Percentiles rank a stretch among this genome's conserved stretches.
Evolutionary conservation across 2,329 filamentous ascomycete species (phyloP).

Genomic region (Aquanectria penicillioides): DNA sequence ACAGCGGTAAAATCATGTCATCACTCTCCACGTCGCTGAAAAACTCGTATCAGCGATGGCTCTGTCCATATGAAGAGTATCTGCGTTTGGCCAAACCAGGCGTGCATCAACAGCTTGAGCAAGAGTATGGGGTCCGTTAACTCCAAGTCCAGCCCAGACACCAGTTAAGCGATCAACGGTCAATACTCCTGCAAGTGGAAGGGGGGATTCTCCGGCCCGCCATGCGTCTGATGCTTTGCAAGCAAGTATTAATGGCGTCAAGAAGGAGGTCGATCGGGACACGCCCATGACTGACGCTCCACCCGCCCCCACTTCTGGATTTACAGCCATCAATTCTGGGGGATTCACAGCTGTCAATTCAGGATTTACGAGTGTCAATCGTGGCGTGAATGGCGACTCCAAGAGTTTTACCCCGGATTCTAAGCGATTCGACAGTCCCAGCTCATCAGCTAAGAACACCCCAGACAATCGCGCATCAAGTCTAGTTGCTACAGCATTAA

Average conservation of each 20-base stretch:
- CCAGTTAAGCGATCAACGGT: slow-evolving; percentile 75
- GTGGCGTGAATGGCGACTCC: slow-evolving; percentile 53
- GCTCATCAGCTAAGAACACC: slow-evolving; percentile 70
- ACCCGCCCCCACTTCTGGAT: slow-evolving; percentile 55
- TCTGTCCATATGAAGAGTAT: slow-evolving; percentile 97
- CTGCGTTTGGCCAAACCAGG: slow-evolving; percentile 89
- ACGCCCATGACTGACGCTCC: slow-evolving; percentile 59
- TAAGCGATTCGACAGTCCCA: slow-evolving; percentile 70
- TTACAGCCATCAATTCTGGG: slow-evolving; percentile 58
- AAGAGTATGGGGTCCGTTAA: slow-evolving; percentile 94
- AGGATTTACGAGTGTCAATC: slow-evolving; percentile 75
- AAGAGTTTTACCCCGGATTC: slow-evolving; percentile 71
- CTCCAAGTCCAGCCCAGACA: slow-evolving; percentile 74
- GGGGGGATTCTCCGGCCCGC: slow-evolving; percentile 74
- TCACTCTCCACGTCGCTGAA: slow-evolving; percentile 97
- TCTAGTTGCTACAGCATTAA: slow-evolving; percentile 70
- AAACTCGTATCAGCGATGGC: slow-evolving; percentile 97
- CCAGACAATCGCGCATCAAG: slow-evolving; percentile 70
- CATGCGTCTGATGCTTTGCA: slow-evolving; percentile 65
- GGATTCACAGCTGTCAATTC: slow-evolving; percentile 78
- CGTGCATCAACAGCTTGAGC: slow-evolving; percentile 94
- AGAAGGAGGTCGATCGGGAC: slow-evolving; percentile 59
- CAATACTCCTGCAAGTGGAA: slow-evolving; percentile 67
- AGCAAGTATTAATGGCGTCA: slow-evolving; percentile 56
- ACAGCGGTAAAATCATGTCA: slow-evolving; percentile 99